Base-by-base conservation (phyloP, 148 eudicot genomes). In the Linanthus parryae region DNA sequence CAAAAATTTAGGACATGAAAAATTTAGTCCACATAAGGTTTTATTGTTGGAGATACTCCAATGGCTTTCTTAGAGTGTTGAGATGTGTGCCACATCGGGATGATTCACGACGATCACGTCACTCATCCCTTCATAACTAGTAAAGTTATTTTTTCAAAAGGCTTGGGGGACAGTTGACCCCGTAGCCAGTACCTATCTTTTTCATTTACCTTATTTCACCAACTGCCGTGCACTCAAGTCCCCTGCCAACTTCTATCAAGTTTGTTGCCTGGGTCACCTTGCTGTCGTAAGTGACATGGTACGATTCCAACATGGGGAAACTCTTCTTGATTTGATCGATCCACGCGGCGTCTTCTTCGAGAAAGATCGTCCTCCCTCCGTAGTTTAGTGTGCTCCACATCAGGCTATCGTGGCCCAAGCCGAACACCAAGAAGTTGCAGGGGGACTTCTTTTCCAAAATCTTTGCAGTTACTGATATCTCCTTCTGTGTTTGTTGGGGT, bases 361-460 rank as follows among this genome's bases (percentile, higher is more conserved):
- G 62, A 49, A 89, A 89, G 15, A 89, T 44, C 1, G 97, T 89
- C 1, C 74, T 62, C 0, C 97, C 97, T 4, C 78, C 78, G 61
- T 71, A 71, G 72, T 89, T 89, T 9, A 89, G 64, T 2, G 85
- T 22, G 49, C 71, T 72, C 97, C 97, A 89, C 97, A 89, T 75
- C 0, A 75, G 70, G 61, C 91, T 79, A 49, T 89, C 97, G 38
- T 82, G 73, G 49, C 97, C 97, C 11, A 85, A 75, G 19, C 97
- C 97, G 23, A 89, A 89, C 0, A 89, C 85, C 1, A 89, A 65
- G 70, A 89, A 89, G 46, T 89, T 85, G 55, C 85, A 77, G 0
- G 97, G 97, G 27, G 97, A 82, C 35, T 71, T 79, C 8, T 77
- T 73, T 2, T 55, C 73, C 19, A 89, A 57, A 7, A 89, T 63